phyloP scores from a whole-genome alignment of 805 yeast species.

The Spencermartinsiella europaea region DNA sequence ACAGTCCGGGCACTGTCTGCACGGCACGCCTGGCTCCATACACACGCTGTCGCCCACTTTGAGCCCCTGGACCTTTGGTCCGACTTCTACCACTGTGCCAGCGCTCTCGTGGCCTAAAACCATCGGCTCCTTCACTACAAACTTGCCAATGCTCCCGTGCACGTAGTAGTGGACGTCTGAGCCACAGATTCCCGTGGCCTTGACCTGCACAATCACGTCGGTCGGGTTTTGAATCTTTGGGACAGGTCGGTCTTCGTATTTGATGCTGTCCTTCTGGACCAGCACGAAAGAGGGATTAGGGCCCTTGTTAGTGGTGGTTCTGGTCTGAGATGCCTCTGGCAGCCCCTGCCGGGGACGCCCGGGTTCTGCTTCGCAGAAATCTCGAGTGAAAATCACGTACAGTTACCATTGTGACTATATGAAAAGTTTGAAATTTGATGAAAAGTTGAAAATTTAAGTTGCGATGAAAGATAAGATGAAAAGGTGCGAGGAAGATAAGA shows the following conservation, averaged over 20 bases:
- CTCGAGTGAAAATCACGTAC: too few relatives aligned
- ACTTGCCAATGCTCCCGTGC: slow-evolving; percentile 74
- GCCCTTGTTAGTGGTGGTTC: slow-evolving; percentile 1
- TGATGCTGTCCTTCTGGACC: slow-evolving; percentile 56
- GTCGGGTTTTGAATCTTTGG: slow-evolving; percentile 60
- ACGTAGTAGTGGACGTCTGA: slow-evolving; percentile 79
- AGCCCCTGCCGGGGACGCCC: too few relatives aligned
- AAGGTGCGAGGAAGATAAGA: too few relatives aligned
- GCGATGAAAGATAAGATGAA: too few relatives aligned
- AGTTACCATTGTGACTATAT: too few relatives aligned
- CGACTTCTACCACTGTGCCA: slow-evolving; percentile 70
- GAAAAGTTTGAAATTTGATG: too few relatives aligned
- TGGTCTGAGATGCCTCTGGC: too few relatives aligned
- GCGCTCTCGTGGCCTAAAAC: slow-evolving; percentile 85
- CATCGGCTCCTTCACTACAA: slow-evolving; percentile 71
- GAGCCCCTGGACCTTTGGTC: slow-evolving; percentile 55
- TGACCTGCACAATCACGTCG: slow-evolving; percentile 68
- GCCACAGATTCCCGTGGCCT: slow-evolving; percentile 85
- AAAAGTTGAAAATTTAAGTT: too few relatives aligned
- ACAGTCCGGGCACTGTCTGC: slow-evolving; percentile 42
- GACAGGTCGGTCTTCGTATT: slow-evolving; percentile 60
- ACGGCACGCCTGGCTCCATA: slow-evolving; percentile 85
- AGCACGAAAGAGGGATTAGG: slow-evolving; percentile 52
- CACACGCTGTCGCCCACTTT: slow-evolving; percentile 84
- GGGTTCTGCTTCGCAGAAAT: too few relatives aligned